These are phyloP conservation scores for Hibiscus mutabilis DNA, from an alignment of 345 rosid genomes.

Conservation along the genomic window DNA sequence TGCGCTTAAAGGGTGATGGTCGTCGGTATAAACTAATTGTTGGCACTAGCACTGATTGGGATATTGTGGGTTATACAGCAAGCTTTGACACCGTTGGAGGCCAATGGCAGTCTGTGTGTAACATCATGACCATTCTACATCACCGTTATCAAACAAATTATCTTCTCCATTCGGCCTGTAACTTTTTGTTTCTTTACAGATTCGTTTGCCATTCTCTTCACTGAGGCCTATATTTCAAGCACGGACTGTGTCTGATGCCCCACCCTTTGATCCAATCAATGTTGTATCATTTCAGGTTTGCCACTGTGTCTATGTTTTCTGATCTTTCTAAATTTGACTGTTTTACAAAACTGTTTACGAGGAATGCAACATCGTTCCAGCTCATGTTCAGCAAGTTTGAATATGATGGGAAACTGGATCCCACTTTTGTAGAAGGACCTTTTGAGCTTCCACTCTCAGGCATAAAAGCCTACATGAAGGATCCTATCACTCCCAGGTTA, in stretches of 20 bases:
- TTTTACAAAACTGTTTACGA: slow-evolving; percentile 12
- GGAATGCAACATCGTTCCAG: slow-evolving; percentile 32
- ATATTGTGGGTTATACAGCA: slow-evolving; percentile 77
- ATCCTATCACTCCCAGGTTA: slow-evolving; percentile 80
- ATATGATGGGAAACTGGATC: slow-evolving; percentile 84
- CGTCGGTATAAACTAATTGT: slow-evolving; percentile 74
- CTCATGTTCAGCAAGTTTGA: slow-evolving; percentile 98
- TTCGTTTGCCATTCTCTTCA: slow-evolving; percentile 70
- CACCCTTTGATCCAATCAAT: slow-evolving; percentile 65
- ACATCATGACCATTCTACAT: background rate
- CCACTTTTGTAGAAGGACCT: slow-evolving; percentile 73
- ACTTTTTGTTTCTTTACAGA: slow-evolving; percentile 27
- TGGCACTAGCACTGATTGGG: slow-evolving; percentile 79
- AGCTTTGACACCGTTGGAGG: slow-evolving; percentile 71
- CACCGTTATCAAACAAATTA: background rate
- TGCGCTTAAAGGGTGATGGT: slow-evolving; percentile 79
- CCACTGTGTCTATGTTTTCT: background rate
- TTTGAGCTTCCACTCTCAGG: slow-evolving; percentile 76
- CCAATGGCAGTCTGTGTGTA: slow-evolving; percentile 85
- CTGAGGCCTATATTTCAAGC: slow-evolving; percentile 89
- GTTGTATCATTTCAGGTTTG: slow-evolving; percentile 75
- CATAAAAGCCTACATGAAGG: slow-evolving; percentile 58
- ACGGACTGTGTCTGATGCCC: slow-evolving; percentile 60
- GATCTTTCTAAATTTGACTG: background rate
- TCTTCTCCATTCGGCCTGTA: background rate